Base-by-base conservation (phyloP, 805 yeast species). In the Candida namnaoensis region DNA sequence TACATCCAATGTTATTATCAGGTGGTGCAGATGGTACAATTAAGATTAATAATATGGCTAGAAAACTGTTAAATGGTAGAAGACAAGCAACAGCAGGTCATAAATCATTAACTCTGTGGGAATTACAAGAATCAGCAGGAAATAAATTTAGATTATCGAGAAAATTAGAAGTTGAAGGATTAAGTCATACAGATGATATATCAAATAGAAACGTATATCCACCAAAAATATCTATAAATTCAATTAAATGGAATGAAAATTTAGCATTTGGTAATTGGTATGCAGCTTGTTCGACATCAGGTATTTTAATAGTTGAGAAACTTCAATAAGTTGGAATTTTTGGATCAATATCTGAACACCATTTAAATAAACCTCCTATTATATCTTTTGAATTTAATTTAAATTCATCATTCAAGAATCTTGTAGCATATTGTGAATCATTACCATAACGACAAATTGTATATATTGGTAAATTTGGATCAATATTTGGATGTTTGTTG, bases 381-480 rank as follows among this genome's bases (percentile, higher is more conserved):
- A 91, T 67, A 56, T 91, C 96, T 40, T 62, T 71, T 0, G 77
- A 86, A 0, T 53, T 43, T 14, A 76, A 61, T 0, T 77, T 76
- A 37, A 74, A 65, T 1, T 69, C 66, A 24, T 74, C 75, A 39
- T 71, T 66, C 37, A 90, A 59, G 36, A 68, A 61, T 42, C 69
- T 60, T 1, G 84, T 80, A 0, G 96, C 95, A 14, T 78, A 59
- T 52, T 85, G 88, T 0, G 98, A 90, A 57, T 93, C 98, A 58
- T 87, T 88, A 9, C 99, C 99, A 54, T 71, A 80, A 30, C 97
- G 70, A 60, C 99, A 93, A 15, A 91, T 67, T 0, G 88, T 83
- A 42, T 69, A 72, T 0, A 84, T 57, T 1, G 64, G 64, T n/a
- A 66, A 52, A 7, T 26, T 26, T 3, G 50, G 37, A 28, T 64